A percentile compares a stretch with the other conserved stretches of the same genome.
Evolutionary conservation across 345 rosid genomes (phyloP).

Genomic region (Physaria fendleri): DNA sequence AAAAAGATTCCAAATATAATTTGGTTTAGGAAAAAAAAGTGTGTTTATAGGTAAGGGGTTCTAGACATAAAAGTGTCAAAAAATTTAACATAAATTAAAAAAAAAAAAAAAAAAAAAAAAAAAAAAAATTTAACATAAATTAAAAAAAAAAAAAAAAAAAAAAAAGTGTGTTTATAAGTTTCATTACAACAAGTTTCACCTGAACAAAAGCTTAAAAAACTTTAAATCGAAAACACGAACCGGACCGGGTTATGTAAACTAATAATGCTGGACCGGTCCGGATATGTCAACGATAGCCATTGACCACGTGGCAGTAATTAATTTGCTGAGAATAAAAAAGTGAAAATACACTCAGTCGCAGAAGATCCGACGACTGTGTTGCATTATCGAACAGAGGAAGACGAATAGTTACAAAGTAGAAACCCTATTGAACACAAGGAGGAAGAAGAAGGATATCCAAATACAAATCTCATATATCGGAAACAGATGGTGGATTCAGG

Average conservation of each 20-base stretch:
- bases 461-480: background rate
- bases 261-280: too few relatives aligned
- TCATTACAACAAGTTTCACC: slow-evolving; percentile 4
- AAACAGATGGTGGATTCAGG: slow-evolving; percentile 43
- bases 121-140: too few relatives aligned
- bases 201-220: background rate
- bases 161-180: background rate
- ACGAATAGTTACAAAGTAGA: background rate
- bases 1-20: background rate
- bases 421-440: background rate
- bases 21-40: background rate
- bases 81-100: too few relatives aligned
- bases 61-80: background rate
- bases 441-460: background rate
- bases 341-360: background rate
- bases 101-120: too few relatives aligned
- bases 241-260: background rate
- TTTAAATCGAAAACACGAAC: background rate
- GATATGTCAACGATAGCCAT: background rate
- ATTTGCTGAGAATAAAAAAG: background rate
- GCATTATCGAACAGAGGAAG: background rate
- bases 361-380: slow-evolving; percentile 1
- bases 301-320: background rate
- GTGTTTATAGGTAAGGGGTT: background rate
- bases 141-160: too few relatives aligned